phyloP scores from a whole-genome alignment of 805 yeast species.

The Metschnikowia aberdeeniae region DNA sequence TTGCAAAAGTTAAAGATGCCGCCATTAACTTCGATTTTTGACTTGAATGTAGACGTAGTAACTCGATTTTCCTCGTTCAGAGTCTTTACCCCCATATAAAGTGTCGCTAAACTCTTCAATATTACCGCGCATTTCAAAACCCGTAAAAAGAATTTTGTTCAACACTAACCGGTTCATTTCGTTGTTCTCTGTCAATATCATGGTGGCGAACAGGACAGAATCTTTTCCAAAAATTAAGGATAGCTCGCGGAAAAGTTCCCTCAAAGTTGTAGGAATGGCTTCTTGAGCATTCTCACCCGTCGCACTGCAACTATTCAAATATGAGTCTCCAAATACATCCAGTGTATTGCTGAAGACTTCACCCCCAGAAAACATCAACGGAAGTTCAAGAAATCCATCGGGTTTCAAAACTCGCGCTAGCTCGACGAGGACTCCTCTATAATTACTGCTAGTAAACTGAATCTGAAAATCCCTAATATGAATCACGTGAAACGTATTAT shows the following conservation, averaged over 20 bases:
- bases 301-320: neutral
- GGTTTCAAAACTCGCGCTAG: constrained; percentile 32
- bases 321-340: constrained; percentile 3
- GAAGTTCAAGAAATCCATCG: constrained; percentile 35
- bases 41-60: constrained; percentile 27
- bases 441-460: constrained; percentile 28
- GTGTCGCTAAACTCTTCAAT: constrained; percentile 24
- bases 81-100: constrained; percentile 15
- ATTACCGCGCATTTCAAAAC: constrained; percentile 33
- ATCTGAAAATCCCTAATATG: constrained; percentile 35
- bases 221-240: constrained; percentile 28
- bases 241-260: constrained; percentile 20
- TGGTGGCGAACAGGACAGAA: constrained; percentile 28
- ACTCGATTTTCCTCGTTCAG: constrained; percentile 13
- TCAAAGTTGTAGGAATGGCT: neutral
- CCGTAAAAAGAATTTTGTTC: constrained; percentile 20
- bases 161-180: constrained; percentile 31
- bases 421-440: constrained; percentile 24
- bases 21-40: constrained; percentile 13
- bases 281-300: neutral
- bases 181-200: constrained; percentile 25
- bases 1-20: no score
- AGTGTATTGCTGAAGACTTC: constrained; percentile 1
- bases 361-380: constrained; percentile 15
- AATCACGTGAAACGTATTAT: constrained; percentile 32